Base-by-base conservation (phyloP, 306 rosid species). In the Prunus persica region DNA sequence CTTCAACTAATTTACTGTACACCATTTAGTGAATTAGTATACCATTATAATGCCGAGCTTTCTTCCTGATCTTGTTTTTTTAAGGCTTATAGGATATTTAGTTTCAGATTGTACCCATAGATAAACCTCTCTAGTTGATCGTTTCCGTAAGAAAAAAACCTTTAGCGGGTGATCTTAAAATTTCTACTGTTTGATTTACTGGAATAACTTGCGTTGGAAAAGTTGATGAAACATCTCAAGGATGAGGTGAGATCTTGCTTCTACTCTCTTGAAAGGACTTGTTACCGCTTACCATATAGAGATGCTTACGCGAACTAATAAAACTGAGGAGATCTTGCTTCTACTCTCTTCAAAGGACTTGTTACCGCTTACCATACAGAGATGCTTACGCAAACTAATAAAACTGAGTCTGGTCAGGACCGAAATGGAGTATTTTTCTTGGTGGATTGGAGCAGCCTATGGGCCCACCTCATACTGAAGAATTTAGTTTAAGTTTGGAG, bases 31-130 rank as follows among this genome's bases (percentile, higher is more conserved):
- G 27, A 72, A 55, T 49, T 32, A 46, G 65, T 45, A 56, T 18
- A 34, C 22, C 25, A 49, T 19, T 57, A 5, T 28, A 6, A 19
- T 13, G 22, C 74, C 25, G 22, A 54, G 62, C 11, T 28, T 76
- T 57, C 34, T 49, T 72, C 25, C 46, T 56, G 41, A 62, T 41
- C 27, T 65, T 71, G 15, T 60, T 70, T 74, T 14, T 27, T 27
- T 72, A 47, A 41, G 69, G 71, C 69, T 60, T 15, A 16, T 16
- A 25, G 64, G 68, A 65, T 55, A 65, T 76, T 38, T 50, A 67
- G 63, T 68, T 24, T 76, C 19, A 34, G 43, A 25, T 34, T 2
- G 12, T 46, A 16, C 52, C 25, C 41, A 7, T 62, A n/a, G 54
- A 49, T n/a, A 11, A 5, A 18, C 67, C 69, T 64, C 24, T 51